phyloP scores from a whole-genome alignment of 2,329 filamentous ascomycete species.

The Nectriaceae sp. region DNA sequence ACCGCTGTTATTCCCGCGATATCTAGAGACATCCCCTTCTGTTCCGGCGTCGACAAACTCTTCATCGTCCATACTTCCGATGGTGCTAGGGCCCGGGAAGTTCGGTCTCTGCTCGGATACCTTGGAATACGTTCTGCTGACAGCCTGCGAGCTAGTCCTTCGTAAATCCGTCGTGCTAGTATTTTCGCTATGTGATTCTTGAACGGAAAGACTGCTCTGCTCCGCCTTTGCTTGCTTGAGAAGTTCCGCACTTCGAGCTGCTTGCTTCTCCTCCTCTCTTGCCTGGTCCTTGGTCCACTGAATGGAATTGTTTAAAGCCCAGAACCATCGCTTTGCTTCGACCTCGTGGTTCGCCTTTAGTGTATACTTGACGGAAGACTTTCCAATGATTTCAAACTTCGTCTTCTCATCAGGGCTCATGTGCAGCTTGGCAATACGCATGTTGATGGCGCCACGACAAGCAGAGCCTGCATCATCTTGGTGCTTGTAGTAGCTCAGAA shows the following conservation, averaged over 20 bases:
- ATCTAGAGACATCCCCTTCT: slow-evolving; percentile 43
- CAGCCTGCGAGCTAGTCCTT: slow-evolving; percentile 48
- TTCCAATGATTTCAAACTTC: slow-evolving; percentile 95
- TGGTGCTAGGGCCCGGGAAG: slow-evolving; percentile 44
- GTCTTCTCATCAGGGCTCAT: slow-evolving; percentile 98
- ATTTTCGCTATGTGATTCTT: slow-evolving; percentile 52
- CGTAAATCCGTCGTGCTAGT: slow-evolving; percentile 51
- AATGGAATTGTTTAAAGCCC: slow-evolving; percentile 97
- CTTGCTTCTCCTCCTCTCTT: slow-evolving; percentile 81
- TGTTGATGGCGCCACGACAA: slow-evolving; percentile 97
- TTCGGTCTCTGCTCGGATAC: slow-evolving; percentile 36
- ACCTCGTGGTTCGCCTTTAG: slow-evolving; percentile 98
- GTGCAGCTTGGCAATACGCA: slow-evolving; percentile 90
- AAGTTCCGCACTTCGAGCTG: slow-evolving; percentile 72
- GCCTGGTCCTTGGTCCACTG: slow-evolving; percentile 98
- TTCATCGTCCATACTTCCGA: slow-evolving; percentile 53
- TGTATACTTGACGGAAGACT: slow-evolving; percentile 98
- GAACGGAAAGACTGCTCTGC: slow-evolving; percentile 54
- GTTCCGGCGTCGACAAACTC: slow-evolving; percentile 51
- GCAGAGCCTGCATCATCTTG: slow-evolving; percentile 96
- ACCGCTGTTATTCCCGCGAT: slow-evolving; percentile 36
- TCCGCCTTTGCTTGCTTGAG: slow-evolving; percentile 80
- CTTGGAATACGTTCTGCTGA: slow-evolving; percentile 31
- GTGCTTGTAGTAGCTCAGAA: slow-evolving; percentile 98
- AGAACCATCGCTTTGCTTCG: slow-evolving; percentile 98